Base-by-base conservation (phyloP, 768 basidiomycete genomes). In the Pisolithus tinctorius region DNA sequence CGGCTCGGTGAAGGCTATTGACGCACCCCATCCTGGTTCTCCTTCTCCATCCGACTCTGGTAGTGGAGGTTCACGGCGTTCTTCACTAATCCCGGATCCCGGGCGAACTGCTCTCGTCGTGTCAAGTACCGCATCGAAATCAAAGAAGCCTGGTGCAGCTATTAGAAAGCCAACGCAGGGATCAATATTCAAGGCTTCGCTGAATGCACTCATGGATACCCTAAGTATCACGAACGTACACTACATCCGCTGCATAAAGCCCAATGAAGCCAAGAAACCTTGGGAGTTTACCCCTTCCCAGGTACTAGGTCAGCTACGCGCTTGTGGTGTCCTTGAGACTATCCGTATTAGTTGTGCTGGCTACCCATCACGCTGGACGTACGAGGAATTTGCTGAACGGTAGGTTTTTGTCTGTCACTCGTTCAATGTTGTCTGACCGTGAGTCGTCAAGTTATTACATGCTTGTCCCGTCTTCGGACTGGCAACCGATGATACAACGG, bases 171-270 rank as follows among this genome's bases (percentile, higher is more conserved):
- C 94, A 1, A 99, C 96, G 0, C 88, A 98, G 57, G 96, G 95
- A 25, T 94, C 91, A 6, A 99, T 99, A 66, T 99, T 99, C 80
- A 99, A 99, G 66, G 83, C 87, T 2, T 97, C 94, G 0, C 72
- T 99, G 48, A 86, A 89, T 65, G 86, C 82, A 45, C 74, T 99
- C 41, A 99, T 99, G 95, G 93, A 96, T 36, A 99, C 96, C 0
- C 85, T 99, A 57, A 87, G 90, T 61, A 86, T 90, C 53, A 99
- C 96, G 11, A 97, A 99, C 61, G 96, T 97, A 0, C 96, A 99
- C 64, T 99, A 99, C 64, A 99, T 99, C 63, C 84, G 96, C 44
- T 99, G 96, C 68, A 98, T 99, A 75, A 99, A 99, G 68, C 96
- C 96, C 2, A 99, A 99, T 65, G 96, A 99, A 63, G 78, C 80